Evolutionary conservation across 169 alveolate species (phyloP).

Genomic region (Eimeria acervulina): DNA sequence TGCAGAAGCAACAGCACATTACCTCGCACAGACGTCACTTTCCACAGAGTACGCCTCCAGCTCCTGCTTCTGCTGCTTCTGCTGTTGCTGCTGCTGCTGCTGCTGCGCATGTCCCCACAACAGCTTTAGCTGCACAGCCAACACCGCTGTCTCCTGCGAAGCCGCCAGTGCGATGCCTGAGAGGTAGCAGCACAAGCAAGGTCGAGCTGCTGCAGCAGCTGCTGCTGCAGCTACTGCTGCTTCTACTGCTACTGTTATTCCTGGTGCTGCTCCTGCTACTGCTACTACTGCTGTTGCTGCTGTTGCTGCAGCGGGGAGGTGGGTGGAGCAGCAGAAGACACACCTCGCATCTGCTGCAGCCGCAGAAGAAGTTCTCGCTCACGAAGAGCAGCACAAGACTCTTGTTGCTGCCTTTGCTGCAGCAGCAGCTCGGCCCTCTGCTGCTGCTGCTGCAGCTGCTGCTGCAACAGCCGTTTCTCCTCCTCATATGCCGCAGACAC

Average conservation of each 20-base stretch:
- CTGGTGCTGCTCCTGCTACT: conserved; percentile 27
- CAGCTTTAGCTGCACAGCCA: conserved; percentile 26
- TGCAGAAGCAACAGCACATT: conserved; percentile 15
- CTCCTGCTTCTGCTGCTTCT: conserved; percentile 20
- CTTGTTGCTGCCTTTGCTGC: conserved; percentile 44
- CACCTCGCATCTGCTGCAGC: conserved; percentile 45
- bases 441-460: conserved; percentile 47
- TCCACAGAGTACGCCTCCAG: not conserved
- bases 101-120: conserved; percentile 8
- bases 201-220: not conserved
- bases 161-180: conserved; percentile 34
- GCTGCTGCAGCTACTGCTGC: conserved; percentile 7
- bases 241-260: not conserved
- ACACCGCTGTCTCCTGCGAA: conserved; percentile 28
- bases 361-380: conserved; percentile 13
- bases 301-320: not conserved
- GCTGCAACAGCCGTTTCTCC: conserved; percentile 25
- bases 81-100: conserved; percentile 45
- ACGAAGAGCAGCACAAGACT: conserved; percentile 41
- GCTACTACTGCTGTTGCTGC: conserved; percentile 5
- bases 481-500: conserved; percentile 23
- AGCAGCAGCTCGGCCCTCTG: conserved; percentile 45
- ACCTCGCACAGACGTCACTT: not conserved
- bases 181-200: conserved; percentile 12
- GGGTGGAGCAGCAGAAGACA: not conserved